These are phyloP conservation scores for Amylocarpus encephaloides DNA, from an alignment of 2,329 filamentous ascomycete species.

Conservation along the genomic window DNA sequence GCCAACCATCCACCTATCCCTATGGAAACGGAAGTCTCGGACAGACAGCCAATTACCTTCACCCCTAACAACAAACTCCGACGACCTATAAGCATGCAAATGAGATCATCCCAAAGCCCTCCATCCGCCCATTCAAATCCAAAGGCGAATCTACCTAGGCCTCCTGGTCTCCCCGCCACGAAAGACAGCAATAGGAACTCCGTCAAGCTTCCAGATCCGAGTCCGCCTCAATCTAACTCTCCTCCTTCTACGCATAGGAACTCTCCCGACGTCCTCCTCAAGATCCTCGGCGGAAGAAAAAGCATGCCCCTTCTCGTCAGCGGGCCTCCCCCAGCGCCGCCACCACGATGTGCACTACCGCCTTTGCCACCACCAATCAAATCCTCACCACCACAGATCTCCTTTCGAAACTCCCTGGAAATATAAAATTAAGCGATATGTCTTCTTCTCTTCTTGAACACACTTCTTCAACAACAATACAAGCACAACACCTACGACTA, in stretches of 20 bases:
- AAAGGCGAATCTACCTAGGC: conserved; percentile 35
- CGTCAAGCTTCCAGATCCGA: neutral
- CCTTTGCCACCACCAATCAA: conserved; percentile 22
- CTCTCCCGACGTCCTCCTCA: conserved; percentile 6
- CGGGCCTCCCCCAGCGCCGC: conserved; percentile 29
- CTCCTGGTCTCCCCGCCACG: neutral
- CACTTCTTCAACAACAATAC: neutral
- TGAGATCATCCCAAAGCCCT: conserved; percentile 3
- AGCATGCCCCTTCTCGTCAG: conserved; percentile 25
- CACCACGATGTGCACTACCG: conserved; percentile 29
- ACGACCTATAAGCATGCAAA: conserved; percentile 22
- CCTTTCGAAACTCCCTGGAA: neutral
- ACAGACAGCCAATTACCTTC: neutral
- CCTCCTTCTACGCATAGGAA: conserved; percentile 8
- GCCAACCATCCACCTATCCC: neutral
- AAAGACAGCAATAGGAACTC: neutral
- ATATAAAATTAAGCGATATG: neutral
- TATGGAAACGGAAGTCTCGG: neutral
- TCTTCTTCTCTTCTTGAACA: neutral
- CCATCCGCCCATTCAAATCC: conserved; percentile 32
- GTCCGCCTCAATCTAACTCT: neutral
- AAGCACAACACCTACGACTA: no score
- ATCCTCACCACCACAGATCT: neutral
- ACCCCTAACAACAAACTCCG: conserved; percentile 7
- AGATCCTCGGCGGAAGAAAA: conserved; percentile 17